These are phyloP conservation scores for Adansonia madagascariensis DNA, from an alignment of 441 rosid genomes.

Conservation along the genomic window DNA sequence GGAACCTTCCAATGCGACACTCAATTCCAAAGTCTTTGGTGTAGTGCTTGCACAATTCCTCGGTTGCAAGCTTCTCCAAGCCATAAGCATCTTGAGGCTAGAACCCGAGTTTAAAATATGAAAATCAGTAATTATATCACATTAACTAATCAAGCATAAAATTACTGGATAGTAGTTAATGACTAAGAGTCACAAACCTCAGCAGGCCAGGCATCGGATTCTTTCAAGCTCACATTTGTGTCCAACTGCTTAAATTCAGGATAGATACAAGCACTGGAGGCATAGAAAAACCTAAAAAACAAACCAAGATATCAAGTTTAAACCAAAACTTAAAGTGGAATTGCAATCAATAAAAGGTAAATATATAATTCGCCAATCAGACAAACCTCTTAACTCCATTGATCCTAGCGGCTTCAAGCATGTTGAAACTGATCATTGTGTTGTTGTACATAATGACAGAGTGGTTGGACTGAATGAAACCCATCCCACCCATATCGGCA, in stretches of 20 bases:
- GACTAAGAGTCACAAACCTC: conserved; percentile 54
- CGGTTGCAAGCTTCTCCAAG: conserved; percentile 96
- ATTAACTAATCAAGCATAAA: background rate
- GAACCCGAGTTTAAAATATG: conserved; percentile 12
- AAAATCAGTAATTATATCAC: conserved; percentile 17
- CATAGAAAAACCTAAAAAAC: conserved; percentile 78
- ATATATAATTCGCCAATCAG: background rate
- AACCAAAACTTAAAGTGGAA: background rate
- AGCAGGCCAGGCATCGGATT: conserved; percentile 98
- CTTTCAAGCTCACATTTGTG: conserved; percentile 95
- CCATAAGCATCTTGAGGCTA: conserved; percentile 99
- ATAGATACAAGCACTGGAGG: conserved; percentile 96
- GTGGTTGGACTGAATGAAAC: conserved; percentile 96
- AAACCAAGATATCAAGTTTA: conserved; percentile 16
- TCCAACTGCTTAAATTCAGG: conserved; percentile 97
- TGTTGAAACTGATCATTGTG: conserved; percentile 97
- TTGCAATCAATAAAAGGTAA: background rate
- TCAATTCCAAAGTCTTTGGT: conserved; percentile 92
- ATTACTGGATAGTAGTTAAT: background rate
- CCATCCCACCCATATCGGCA: conserved; percentile 99
- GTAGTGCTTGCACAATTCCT: conserved; percentile 97
- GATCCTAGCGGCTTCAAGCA: conserved; percentile 94
- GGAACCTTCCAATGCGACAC: conserved; percentile 92
- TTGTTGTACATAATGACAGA: conserved; percentile 96
- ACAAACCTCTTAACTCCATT: conserved; percentile 78